phyloP scores from a whole-genome alignment of 805 yeast species.

The Zygoascus ofunaensis region DNA sequence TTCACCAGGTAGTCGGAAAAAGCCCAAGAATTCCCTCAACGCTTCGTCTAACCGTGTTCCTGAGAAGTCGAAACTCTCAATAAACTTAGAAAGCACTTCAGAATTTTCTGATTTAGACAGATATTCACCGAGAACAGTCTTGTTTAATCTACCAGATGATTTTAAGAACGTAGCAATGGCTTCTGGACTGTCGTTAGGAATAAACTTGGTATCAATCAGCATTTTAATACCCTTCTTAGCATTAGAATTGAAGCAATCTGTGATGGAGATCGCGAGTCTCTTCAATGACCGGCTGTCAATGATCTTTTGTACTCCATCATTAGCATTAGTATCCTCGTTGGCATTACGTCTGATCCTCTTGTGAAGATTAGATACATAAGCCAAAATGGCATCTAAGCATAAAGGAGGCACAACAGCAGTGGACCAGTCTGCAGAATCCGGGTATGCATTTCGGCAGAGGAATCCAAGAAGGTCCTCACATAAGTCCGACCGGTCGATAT shows the following conservation, averaged over 20 bases:
- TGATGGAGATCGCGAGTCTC: slow-evolving; percentile 66
- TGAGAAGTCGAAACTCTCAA: slow-evolving; percentile 62
- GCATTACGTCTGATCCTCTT: slow-evolving; percentile 26
- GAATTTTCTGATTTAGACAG: slow-evolving; percentile 67
- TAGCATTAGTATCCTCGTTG: slow-evolving; percentile 17
- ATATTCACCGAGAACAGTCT: slow-evolving; percentile 77
- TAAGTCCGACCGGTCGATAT: slow-evolving; percentile 75
- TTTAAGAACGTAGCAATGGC: slow-evolving; percentile 71
- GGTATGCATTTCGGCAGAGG: slow-evolving; percentile 68
- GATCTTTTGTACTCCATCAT: slow-evolving; percentile 8
- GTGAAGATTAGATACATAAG: slow-evolving; percentile 55
- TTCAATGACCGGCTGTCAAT: slow-evolving; percentile 34
- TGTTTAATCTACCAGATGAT: slow-evolving; percentile 75
- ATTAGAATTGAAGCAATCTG: slow-evolving; percentile 65
- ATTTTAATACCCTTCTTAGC: slow-evolving; percentile 67
- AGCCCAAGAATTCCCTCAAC: slow-evolving; percentile 65
- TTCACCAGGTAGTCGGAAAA: slow-evolving; percentile 93
- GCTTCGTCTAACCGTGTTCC: slow-evolving; percentile 89
- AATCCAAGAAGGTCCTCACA: slow-evolving; percentile 58
- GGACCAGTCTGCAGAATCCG: slow-evolving; percentile 71
- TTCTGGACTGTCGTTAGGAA: slow-evolving; percentile 36
- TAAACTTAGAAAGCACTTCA: slow-evolving; percentile 52
- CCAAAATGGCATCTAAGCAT: slow-evolving; percentile 78
- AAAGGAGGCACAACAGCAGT: slow-evolving; percentile 88
- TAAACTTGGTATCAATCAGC: slow-evolving; percentile 57